Evolutionary conservation across 495 filamentous ascomycete species (phyloP).

Genomic region (Penicillium paxilli): DNA sequence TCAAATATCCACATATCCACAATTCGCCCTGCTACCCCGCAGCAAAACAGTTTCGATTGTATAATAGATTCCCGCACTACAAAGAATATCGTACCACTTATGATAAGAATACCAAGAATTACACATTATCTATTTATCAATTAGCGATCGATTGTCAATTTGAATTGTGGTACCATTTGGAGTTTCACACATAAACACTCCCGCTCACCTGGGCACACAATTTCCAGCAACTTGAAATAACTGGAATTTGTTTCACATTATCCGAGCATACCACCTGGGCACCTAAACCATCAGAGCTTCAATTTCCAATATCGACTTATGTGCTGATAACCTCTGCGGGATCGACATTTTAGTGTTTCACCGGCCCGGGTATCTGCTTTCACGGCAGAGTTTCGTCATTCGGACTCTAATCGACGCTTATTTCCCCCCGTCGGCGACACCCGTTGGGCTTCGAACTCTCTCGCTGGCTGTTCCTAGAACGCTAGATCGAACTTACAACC

Average conservation of each 20-base stretch:
- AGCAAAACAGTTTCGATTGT: neutral
- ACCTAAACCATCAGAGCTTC: too few relatives aligned
- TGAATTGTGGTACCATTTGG: too few relatives aligned
- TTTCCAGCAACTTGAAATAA: too few relatives aligned
- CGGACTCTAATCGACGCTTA: neutral
- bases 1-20: neutral
- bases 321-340: too few relatives aligned
- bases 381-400: neutral
- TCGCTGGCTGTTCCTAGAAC: neutral
- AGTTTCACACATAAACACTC: too few relatives aligned
- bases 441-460: neutral
- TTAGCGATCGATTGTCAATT: too few relatives aligned
- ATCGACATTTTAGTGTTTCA: too few relatives aligned
- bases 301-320: too few relatives aligned
- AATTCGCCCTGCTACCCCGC: neutral
- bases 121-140: neutral
- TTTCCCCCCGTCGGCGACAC: neutral
- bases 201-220: too few relatives aligned
- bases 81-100: neutral
- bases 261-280: too few relatives aligned
- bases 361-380: slow-evolving; percentile 1
- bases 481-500: neutral
- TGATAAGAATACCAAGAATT: neutral
- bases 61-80: neutral
- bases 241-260: too few relatives aligned